Evolutionary conservation across 257 asterid species (phyloP).

Genomic region (Fraxinus anomala): DNA sequence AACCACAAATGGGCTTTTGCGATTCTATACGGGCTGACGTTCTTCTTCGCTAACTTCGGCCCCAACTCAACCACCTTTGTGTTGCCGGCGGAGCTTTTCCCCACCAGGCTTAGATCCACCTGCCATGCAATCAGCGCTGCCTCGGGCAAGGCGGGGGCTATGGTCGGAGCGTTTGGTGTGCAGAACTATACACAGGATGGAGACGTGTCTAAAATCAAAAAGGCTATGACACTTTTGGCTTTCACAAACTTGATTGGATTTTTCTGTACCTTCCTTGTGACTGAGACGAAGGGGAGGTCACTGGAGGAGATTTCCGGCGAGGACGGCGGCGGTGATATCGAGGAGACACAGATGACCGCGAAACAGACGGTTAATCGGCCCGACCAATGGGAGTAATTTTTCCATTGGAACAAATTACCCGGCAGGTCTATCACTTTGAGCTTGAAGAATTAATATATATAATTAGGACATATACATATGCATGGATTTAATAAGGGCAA

Average conservation of each 20-base stretch:
- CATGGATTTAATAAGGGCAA: not conserved
- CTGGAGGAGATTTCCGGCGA: constrained; percentile 15
- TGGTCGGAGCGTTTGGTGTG: constrained; percentile 4
- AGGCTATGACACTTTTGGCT: not conserved
- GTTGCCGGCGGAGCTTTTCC: constrained; percentile 7
- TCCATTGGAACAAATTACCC: not conserved
- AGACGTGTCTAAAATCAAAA: not conserved
- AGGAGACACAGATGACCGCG: constrained; percentile 11
- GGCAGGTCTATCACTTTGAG: constrained; percentile 23
- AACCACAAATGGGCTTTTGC: not conserved
- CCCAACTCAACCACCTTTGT: constrained; percentile 16
- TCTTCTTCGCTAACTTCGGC: constrained; percentile 14
- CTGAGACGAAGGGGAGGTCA: constrained; percentile 8
- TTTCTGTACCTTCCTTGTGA: not conserved
- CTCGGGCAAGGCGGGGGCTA: constrained; percentile 5
- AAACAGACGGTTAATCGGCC: constrained; percentile 8
- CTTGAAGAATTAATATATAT: constrained; percentile 16
- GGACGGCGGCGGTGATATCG: not conserved
- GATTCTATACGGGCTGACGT: constrained; percentile 2
- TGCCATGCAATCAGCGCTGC: constrained; percentile 15
- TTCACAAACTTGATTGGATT: not conserved
- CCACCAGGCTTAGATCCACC: constrained; percentile 11
- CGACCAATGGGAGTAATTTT: constrained; percentile 30
- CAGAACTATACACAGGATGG: not conserved
- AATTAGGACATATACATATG: not conserved